phyloP scores from a whole-genome alignment of 1,284 basidiomycete genomes.

The Trametes versicolor region DNA sequence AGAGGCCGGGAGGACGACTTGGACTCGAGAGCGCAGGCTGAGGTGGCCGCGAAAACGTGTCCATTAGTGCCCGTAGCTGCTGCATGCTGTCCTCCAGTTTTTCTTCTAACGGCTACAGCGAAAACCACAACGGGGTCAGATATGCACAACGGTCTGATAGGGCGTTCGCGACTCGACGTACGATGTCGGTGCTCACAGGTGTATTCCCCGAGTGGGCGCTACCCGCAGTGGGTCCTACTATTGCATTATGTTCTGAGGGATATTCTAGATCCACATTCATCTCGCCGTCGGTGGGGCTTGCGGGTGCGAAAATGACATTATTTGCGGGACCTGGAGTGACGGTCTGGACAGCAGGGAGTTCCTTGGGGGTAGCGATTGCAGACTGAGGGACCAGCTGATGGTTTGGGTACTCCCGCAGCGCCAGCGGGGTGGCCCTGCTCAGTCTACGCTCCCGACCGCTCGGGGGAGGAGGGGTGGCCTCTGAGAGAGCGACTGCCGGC shows the following conservation, averaged over 20 bases:
- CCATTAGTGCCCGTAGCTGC: too few relatives aligned
- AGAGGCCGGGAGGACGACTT: neutral
- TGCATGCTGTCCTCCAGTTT: too few relatives aligned
- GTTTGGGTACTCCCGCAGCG: neutral
- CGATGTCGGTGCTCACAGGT: neutral
- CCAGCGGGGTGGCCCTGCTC: neutral
- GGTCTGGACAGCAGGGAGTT: neutral
- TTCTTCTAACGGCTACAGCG: neutral
- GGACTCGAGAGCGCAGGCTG: neutral
- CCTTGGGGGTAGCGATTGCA: neutral
- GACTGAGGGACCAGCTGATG: neutral
- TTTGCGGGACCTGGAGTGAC: neutral
- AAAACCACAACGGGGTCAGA: neutral
- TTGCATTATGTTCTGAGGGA: neutral
- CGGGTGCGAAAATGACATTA: neutral
- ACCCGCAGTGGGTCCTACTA: too few relatives aligned
- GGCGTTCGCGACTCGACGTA: neutral
- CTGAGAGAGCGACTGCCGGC: constrained; percentile 1
- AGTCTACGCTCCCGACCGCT: neutral
- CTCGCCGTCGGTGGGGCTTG: neutral
- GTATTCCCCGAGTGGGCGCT: too few relatives aligned
- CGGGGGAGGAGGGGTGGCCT: neutral
- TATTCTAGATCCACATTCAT: neutral
- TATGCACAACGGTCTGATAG: neutral
- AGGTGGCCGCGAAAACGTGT: too few relatives aligned